phyloP scores from a whole-genome alignment of 2,329 filamentous ascomycete species.

The Anthostomella pinea region DNA sequence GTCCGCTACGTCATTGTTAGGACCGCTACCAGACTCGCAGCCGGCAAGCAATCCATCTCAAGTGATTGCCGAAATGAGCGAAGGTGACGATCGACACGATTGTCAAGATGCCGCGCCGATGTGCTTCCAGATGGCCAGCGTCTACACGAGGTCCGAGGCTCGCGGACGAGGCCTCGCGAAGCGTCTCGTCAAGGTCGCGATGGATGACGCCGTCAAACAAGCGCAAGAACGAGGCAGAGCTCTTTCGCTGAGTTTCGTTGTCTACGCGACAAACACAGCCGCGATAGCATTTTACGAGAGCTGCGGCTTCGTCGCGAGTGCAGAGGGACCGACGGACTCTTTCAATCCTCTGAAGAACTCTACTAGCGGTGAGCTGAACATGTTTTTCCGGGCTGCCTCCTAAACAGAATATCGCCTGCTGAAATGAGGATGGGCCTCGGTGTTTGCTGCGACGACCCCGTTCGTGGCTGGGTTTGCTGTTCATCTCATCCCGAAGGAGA shows the following conservation, averaged over 20 bases:
- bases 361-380: conserved; percentile 17
- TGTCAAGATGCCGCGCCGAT: too few species aligned
- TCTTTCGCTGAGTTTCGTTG: conserved; percentile 31
- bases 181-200: conserved; percentile 29
- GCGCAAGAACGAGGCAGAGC: conserved; percentile 20
- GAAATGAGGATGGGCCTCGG: conserved; percentile 25
- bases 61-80: conserved; percentile 11
- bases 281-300: conserved; percentile 35
- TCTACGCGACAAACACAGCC: conserved; percentile 32
- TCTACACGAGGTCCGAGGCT: conserved; percentile 37
- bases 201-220: conserved; percentile 22
- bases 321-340: conserved; percentile 12
- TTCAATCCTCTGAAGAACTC: conserved; percentile 21
- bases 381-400: conserved; percentile 17
- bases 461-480: conserved; percentile 12
- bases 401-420: conserved; percentile 7
- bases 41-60: conserved; percentile 21
- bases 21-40: conserved; percentile 25
- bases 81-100: conserved; percentile 9
- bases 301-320: conserved; percentile 30
- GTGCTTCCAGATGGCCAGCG: conserved; percentile 35
- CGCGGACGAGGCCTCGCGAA: conserved; percentile 36
- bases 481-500: conserved; percentile 11
- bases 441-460: conserved; percentile 11
- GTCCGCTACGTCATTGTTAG: conserved; percentile 32